Evolutionary conservation across 495 filamentous ascomycete species (phyloP).

Genomic region (Penicillium dipodomyicola): DNA sequence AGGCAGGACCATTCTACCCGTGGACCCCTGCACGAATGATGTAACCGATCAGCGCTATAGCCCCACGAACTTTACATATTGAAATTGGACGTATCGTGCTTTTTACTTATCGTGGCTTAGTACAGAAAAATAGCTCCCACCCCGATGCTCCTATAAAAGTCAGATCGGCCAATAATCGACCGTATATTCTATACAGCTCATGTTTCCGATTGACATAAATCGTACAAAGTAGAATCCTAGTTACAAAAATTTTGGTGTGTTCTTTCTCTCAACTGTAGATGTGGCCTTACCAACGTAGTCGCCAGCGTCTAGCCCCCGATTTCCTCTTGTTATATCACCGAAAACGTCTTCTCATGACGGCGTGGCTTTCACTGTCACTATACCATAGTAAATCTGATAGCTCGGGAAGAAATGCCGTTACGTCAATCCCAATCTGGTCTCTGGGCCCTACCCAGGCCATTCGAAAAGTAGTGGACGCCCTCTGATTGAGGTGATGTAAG

Average conservation of each 20-base stretch:
- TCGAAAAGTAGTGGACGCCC: too few species aligned
- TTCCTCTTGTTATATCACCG: slow-evolving; percentile 4
- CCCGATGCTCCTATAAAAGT: background rate
- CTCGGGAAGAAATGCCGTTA: background rate
- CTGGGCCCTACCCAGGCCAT: background rate
- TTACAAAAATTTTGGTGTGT: background rate
- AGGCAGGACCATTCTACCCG: too few species aligned
- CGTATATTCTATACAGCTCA: background rate
- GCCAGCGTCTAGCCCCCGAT: slow-evolving; percentile 6
- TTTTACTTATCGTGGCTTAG: background rate
- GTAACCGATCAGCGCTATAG: slow-evolving; percentile 5
- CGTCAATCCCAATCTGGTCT: background rate
- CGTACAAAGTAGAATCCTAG: background rate
- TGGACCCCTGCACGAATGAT: background rate
- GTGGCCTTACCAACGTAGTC: slow-evolving; percentile 3
- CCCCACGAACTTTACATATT: background rate
- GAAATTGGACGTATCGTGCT: background rate
- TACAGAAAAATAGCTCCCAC: background rate
- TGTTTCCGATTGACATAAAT: background rate
- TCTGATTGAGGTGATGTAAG: background rate
- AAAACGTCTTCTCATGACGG: slow-evolving; percentile 5
- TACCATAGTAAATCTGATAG: background rate
- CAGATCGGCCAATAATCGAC: background rate
- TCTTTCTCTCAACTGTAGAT: background rate
- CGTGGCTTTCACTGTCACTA: slow-evolving; percentile 9